A percentile compares a stretch with the other conserved stretches of the same genome.
Conservation (phyloP, 129 eudicot species). For the Sambucus nigra region DNA sequence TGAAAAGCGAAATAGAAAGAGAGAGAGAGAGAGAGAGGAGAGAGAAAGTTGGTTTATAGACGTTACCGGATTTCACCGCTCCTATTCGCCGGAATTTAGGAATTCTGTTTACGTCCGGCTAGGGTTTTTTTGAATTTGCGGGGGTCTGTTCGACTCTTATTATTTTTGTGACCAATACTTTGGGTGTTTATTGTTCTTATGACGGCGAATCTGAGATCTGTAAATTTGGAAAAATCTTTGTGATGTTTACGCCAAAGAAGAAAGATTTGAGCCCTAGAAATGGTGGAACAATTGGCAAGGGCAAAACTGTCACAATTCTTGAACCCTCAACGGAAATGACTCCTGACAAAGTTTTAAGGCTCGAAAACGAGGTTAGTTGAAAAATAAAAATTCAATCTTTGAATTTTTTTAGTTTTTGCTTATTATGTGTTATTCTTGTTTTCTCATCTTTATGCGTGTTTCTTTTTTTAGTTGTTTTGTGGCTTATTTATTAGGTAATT, state of each 20-base stretch:
- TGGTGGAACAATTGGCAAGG: conserved; percentile 21
- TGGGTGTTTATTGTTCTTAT: conserved; percentile 5
- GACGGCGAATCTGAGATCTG: conserved; percentile 40
- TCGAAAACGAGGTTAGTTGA: conserved; percentile 65
- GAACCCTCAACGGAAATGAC: conserved; percentile 26
- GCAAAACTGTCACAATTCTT: conserved; percentile 32
- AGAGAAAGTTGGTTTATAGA: conserved; percentile 37
- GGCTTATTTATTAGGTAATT: too few relatives aligned
- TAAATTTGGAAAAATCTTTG: conserved; percentile 2
- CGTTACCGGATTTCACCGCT: conserved; percentile 66
- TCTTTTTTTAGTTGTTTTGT: not conserved
- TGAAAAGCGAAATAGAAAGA: conserved; percentile 22
- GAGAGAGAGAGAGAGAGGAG: conserved; percentile 32
- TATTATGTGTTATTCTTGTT: conserved; percentile 6
- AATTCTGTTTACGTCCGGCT: conserved; percentile 51
- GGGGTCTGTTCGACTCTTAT: conserved; percentile 11
- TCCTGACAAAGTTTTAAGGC: conserved; percentile 34
- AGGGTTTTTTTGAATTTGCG: conserved; percentile 17
- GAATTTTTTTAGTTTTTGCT: conserved; percentile 1
- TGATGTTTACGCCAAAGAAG: conserved; percentile 74
- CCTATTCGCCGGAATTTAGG: conserved; percentile 63
- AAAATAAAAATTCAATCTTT: not conserved
- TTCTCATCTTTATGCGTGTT: not conserved
- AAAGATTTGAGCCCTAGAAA: conserved; percentile 33
- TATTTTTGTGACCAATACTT: not conserved